Evolutionary conservation across 2,329 filamentous ascomycete species (phyloP).

Genomic region (Harringtonia aguacate): DNA sequence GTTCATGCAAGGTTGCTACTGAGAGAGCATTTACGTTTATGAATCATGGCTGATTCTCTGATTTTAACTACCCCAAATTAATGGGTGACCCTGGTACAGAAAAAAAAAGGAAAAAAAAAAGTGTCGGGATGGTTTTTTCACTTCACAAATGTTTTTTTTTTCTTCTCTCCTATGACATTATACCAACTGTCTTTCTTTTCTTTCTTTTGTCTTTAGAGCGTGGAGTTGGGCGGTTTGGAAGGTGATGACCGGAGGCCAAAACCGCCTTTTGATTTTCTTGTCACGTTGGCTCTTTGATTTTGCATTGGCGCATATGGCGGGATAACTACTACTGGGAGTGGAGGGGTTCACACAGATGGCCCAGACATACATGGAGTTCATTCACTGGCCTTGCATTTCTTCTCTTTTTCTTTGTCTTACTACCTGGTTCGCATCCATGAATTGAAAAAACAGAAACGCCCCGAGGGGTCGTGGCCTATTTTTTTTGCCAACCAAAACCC

Average conservation of each 20-base stretch:
- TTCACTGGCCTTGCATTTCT: too few species aligned
- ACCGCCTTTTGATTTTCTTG: neutral
- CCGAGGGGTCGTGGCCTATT: too few species aligned
- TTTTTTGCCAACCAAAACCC: too few species aligned
- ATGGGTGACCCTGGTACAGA: too few species aligned
- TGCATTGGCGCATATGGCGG: neutral
- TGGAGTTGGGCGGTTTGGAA: slow-evolving; percentile 7
- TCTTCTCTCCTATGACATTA: too few species aligned
- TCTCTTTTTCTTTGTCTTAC: too few species aligned
- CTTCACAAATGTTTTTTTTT: neutral
- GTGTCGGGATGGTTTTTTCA: neutral
- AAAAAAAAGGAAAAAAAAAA: neutral
- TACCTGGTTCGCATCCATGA: too few species aligned
- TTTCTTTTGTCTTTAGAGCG: slow-evolving; percentile 3
- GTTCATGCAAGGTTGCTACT: slow-evolving; percentile 18
- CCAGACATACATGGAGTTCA: neutral
- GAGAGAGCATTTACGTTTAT: neutral
- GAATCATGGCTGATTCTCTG: neutral
- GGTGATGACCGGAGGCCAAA: neutral
- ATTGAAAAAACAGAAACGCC: too few species aligned
- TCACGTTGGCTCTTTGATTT: neutral
- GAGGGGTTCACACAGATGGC: neutral
- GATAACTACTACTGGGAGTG: neutral
- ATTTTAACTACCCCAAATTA: neutral
- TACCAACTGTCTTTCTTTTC: neutral